Evolutionary conservation across 2,329 filamentous ascomycete species (phyloP).

Genomic region (Claviceps digitariae): DNA sequence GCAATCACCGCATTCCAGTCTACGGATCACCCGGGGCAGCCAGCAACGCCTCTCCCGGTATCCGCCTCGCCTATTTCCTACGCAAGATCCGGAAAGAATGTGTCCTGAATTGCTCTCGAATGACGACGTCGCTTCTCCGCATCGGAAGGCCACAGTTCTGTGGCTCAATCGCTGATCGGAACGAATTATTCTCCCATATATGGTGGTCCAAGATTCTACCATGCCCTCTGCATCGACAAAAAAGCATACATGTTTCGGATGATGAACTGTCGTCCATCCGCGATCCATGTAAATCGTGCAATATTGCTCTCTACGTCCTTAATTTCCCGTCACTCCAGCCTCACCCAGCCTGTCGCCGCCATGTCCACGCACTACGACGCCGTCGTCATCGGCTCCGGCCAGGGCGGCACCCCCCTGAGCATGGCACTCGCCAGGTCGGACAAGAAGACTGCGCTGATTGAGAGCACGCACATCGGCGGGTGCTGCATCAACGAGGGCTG

Average conservation of each 20-base stretch:
- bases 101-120: background rate
- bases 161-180: too few relatives aligned
- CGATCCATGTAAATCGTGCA: background rate
- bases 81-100: background rate
- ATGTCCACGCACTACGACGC: slow-evolving; percentile 11
- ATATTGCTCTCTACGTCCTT: background rate
- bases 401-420: slow-evolving; percentile 36
- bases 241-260: background rate
- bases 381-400: slow-evolving; percentile 39
- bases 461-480: slow-evolving; percentile 35
- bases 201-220: too few relatives aligned
- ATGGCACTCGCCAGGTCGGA: slow-evolving; percentile 30
- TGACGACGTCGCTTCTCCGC: background rate
- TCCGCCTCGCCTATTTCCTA: background rate
- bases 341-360: background rate
- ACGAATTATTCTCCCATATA: too few relatives aligned
- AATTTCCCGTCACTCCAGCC: background rate
- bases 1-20: too few relatives aligned
- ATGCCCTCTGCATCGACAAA: too few relatives aligned
- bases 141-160: background rate
- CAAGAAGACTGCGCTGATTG: slow-evolving; percentile 31
- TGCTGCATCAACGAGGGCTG: slow-evolving; percentile 42
- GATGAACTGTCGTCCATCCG: background rate
- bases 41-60: background rate
- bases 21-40: too few relatives aligned